phyloP scores from a whole-genome alignment of 2,329 filamentous ascomycete species.

The Paraphaeosphaeria sporulosa region DNA sequence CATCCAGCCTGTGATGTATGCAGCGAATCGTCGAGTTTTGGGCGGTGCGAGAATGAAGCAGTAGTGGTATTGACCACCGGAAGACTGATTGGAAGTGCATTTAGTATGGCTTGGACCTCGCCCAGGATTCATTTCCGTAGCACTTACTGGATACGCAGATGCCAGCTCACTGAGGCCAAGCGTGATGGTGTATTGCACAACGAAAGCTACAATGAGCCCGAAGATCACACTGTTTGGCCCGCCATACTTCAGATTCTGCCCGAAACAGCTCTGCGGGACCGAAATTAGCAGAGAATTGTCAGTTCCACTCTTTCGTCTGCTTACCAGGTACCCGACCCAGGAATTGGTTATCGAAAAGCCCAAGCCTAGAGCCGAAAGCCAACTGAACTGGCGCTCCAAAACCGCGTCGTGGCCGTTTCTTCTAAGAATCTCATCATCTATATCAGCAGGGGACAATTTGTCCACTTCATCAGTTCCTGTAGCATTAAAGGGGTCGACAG shows the following conservation, averaged over 20 bases:
- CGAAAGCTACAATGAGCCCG: conserved; percentile 7
- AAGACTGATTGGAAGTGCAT: background rate
- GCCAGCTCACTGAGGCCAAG: conserved; percentile 10
- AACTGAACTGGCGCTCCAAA: background rate
- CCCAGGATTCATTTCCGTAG: background rate
- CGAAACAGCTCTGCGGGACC: background rate
- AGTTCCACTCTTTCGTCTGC: background rate
- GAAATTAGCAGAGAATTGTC: background rate
- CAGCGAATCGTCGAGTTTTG: background rate
- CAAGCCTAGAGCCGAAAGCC: background rate
- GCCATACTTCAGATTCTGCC: conserved; percentile 11
- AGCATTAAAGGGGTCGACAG: background rate
- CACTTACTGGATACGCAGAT: conserved; percentile 8
- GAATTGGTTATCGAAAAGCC: conserved; percentile 1
- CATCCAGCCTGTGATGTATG: background rate
- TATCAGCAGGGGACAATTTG: background rate
- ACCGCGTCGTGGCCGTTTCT: background rate
- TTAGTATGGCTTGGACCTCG: background rate
- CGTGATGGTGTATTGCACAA: conserved; percentile 10
- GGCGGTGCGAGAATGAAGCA: conserved; percentile 1
- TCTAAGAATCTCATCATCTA: background rate
- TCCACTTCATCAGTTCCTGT: background rate
- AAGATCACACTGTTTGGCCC: conserved; percentile 11
- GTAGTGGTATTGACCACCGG: conserved; percentile 1
- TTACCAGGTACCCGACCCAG: background rate